These are phyloP conservation scores for Diaporthe sp. DNA, from an alignment of 2,329 filamentous ascomycete species.

Conservation along the genomic window DNA sequence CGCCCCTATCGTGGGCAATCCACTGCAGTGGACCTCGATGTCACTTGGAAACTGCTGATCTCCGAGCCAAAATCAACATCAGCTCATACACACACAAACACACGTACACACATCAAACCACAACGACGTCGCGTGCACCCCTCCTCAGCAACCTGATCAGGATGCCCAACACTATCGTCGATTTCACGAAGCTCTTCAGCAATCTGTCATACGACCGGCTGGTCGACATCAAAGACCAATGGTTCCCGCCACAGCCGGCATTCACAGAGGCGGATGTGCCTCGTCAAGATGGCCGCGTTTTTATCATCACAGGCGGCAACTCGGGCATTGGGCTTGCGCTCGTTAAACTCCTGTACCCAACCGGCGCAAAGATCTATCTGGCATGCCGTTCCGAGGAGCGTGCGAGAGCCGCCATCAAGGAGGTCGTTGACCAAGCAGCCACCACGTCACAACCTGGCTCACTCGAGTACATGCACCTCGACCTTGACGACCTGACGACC, in stretches of 20 bases:
- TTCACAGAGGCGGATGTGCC: conserved; percentile 47
- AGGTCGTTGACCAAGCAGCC: conserved; percentile 44
- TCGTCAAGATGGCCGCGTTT: conserved; percentile 49
- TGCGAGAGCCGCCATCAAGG: conserved; percentile 50
- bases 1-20: too few species aligned
- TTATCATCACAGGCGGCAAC: conserved; percentile 63
- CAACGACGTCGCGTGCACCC: neutral
- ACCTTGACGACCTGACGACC: conserved; percentile 57
- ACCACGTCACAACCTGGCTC: conserved; percentile 33
- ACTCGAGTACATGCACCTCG: conserved; percentile 53
- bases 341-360: conserved; percentile 64
- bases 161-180: conserved; percentile 38
- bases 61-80: neutral
- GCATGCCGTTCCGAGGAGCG: conserved; percentile 48
- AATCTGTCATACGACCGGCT: conserved; percentile 26
- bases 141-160: neutral
- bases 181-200: conserved; percentile 38
- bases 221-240: conserved; percentile 39
- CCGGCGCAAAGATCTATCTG: conserved; percentile 52
- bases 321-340: conserved; percentile 64
- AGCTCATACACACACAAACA: neutral
- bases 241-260: conserved; percentile 46
- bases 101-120: neutral
- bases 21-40: neutral
- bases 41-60: neutral